These are phyloP conservation scores for Lepiota brunneoincarnata DNA, from an alignment of 768 basidiomycete genomes.

Conservation along the genomic window DNA sequence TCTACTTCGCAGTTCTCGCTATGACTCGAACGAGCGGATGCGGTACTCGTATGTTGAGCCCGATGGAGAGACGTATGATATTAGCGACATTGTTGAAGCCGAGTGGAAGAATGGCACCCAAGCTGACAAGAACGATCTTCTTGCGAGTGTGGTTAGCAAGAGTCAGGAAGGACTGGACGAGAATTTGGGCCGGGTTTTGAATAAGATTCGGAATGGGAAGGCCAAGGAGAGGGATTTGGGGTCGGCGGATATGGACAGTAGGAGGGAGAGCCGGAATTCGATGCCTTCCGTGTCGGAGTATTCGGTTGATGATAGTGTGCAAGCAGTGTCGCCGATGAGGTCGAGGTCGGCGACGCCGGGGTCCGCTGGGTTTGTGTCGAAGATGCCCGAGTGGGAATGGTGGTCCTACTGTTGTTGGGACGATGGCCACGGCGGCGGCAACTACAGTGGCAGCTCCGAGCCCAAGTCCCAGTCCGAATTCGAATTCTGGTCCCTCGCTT, in stretches of 20 bases:
- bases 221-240: conserved; percentile 35
- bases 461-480: not conserved
- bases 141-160: conserved; percentile 62
- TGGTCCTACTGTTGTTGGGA: conserved; percentile 2
- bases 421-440: conserved; percentile 10
- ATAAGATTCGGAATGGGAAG: conserved; percentile 69
- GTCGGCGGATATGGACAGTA: conserved; percentile 6
- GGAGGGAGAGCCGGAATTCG: conserved; percentile 25
- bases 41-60: conserved; percentile 93
- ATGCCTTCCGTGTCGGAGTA: conserved; percentile 47
- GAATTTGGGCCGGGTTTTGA: conserved; percentile 71
- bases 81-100: conserved; percentile 89
- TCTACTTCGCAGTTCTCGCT: conserved; percentile 80
- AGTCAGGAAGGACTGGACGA: conserved; percentile 62
- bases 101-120: conserved; percentile 75
- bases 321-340: conserved; percentile 15
- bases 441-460: not conserved
- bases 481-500: conserved; percentile 12
- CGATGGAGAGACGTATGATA: conserved; percentile 90
- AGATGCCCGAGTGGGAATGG: conserved; percentile 18
- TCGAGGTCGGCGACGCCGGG: conserved; percentile 44
- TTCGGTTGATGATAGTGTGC: conserved; percentile 43
- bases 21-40: conserved; percentile 67
- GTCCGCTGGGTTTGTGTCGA: conserved; percentile 29
- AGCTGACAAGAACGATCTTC: conserved; percentile 52